Evolutionary conservation across 352 stramenopile species (phyloP), one percentile per base, ranked within the genome.

Genomic region (Blastocystis sp.): DNA sequence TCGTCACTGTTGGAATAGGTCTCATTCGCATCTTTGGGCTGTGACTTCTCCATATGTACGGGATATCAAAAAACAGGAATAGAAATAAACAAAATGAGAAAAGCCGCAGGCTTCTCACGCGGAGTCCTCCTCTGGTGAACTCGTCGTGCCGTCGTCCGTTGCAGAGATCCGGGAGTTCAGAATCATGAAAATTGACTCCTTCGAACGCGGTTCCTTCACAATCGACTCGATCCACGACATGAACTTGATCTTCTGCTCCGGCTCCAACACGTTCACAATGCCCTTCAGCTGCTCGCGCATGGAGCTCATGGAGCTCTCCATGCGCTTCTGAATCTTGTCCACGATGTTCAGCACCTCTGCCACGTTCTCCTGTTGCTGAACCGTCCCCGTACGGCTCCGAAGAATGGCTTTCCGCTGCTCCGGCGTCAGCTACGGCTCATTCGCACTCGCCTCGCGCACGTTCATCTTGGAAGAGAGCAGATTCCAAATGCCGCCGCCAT

Each of bases 401-500:
- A 90, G 76, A 63, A 90, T 89, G n/a, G 74, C 77, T 11, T 80
- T 61, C 76, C 89, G 90, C 57, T 90, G 89, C 38, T 90, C 89
- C 14, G 17, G 43, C 28, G 71, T 87, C 19, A 90, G 64, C 64
- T 87, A 87, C 28, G 42, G 10, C 2, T 79, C 21, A 34, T 52
- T 82, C 42, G 28, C 2, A 24, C 0, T 1, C 54, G 11, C 7
- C 14, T 7, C 6, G 38, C 38, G 14, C 71, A 87, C 77, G 3
- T 90, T n/a, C 19, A 90, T 57, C 45, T 89, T 71, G 38, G 34
- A 60, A 14, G 64, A 90, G 57, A 90, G 76, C 68, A 90, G 89
- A 61, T 90, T 90, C 89, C 89, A 90, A 45, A 90, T 90, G 40
- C 87, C 76, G 28, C 89, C 89, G 52, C 87, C 87, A 82, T 89